phyloP scores from a whole-genome alignment of 768 basidiomycete species.

The Boletus subparvulus region DNA sequence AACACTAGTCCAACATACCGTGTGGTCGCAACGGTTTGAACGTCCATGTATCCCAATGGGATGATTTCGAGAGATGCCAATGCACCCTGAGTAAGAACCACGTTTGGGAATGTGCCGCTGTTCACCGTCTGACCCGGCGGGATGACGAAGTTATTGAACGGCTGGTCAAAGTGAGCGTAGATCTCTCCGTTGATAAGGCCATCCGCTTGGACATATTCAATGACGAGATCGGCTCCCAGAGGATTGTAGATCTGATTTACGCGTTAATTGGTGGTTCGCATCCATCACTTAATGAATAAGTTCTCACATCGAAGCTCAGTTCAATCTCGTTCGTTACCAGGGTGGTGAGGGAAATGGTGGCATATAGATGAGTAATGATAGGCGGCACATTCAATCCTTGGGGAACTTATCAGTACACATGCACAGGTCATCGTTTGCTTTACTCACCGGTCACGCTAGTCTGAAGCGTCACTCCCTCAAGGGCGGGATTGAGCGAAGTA shows the following conservation, averaged over 20 bases:
- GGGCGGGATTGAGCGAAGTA: slow-evolving; percentile 52
- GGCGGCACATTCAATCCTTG: slow-evolving; percentile 50
- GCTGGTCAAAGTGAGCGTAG: slow-evolving; percentile 58
- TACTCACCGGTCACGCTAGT: slow-evolving; percentile 49
- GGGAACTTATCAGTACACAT: neutral
- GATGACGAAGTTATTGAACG: slow-evolving; percentile 54
- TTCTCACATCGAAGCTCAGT: slow-evolving; percentile 56
- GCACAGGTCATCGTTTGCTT: neutral
- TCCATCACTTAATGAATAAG: neutral
- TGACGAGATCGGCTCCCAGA: slow-evolving; percentile 53
- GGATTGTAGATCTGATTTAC: slow-evolving; percentile 52
- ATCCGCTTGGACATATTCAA: slow-evolving; percentile 59
- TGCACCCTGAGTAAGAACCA: slow-evolving; percentile 59
- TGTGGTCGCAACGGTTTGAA: slow-evolving; percentile 48
- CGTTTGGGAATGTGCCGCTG: slow-evolving; percentile 57
- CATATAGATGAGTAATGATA: slow-evolving; percentile 57
- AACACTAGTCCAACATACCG: slow-evolving; percentile 22
- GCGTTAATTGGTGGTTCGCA: neutral
- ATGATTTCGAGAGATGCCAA: slow-evolving; percentile 57
- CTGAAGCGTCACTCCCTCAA: slow-evolving; percentile 51
- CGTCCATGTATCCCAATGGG: slow-evolving; percentile 52
- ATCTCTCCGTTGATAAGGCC: slow-evolving; percentile 48
- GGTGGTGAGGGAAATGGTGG: slow-evolving; percentile 50
- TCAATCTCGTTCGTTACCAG: slow-evolving; percentile 50
- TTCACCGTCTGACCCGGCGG: slow-evolving; percentile 59